Conservation (phyloP, 371 early-diverging fungal genomes). For the Saksenaea vasiformis region DNA sequence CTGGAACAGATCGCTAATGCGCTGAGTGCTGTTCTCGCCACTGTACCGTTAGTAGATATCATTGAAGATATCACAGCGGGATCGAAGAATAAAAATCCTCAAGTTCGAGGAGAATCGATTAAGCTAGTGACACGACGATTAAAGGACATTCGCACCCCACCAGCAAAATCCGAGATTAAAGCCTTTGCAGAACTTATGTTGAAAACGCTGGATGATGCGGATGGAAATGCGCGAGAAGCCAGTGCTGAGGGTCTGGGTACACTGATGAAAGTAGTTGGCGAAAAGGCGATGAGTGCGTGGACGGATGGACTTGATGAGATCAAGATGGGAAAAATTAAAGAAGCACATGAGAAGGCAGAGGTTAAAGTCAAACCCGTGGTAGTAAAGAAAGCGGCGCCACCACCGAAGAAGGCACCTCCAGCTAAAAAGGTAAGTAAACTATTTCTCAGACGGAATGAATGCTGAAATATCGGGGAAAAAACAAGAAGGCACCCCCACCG, state of each 20-base stretch:
- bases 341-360: slow-evolving; percentile 83
- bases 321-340: slow-evolving; percentile 85
- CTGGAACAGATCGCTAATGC: slow-evolving; percentile 80
- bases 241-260: slow-evolving; percentile 89
- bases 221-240: slow-evolving; percentile 83
- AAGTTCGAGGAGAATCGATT: slow-evolving; percentile 76
- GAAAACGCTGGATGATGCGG: slow-evolving; percentile 85
- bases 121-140: slow-evolving; percentile 75
- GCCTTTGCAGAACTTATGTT: slow-evolving; percentile 71
- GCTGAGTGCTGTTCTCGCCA: slow-evolving; percentile 82
- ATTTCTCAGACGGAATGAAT: not conserved
- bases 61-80: slow-evolving; percentile 73
- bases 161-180: slow-evolving; percentile 81
- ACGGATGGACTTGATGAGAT: slow-evolving; percentile 86
- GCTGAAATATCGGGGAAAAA: not conserved
- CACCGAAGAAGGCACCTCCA: slow-evolving; percentile 25
- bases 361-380: slow-evolving; percentile 64
- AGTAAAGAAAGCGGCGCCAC: slow-evolving; percentile 47
- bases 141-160: slow-evolving; percentile 63
- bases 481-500: slow-evolving; percentile 20
- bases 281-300: slow-evolving; percentile 70
- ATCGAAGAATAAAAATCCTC: slow-evolving; percentile 90
- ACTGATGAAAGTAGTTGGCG: slow-evolving; percentile 84
- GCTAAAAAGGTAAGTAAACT: slow-evolving; percentile 16
- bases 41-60: slow-evolving; percentile 63